Evolutionary conservation across 129 eudicot species (phyloP).

Genomic region (Deinandra increscens): DNA sequence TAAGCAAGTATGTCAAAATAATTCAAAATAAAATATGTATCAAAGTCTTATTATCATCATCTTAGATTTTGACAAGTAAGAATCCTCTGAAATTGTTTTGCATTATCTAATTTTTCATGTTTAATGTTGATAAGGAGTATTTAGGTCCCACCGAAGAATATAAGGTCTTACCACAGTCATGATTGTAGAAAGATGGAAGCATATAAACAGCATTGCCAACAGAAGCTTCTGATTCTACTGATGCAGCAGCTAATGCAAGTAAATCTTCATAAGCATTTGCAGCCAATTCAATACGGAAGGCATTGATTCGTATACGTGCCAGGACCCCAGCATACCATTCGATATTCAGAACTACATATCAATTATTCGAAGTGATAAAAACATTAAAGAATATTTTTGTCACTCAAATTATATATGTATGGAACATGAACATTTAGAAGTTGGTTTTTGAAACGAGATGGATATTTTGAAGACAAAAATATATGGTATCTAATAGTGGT

Average conservation of each 20-base stretch:
- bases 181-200: slow-evolving; percentile 96
- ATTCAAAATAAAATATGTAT: neutral
- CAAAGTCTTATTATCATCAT: neutral
- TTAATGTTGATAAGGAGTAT: neutral
- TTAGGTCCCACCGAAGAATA: neutral
- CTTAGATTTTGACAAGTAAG: neutral
- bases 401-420: neutral
- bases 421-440: neutral
- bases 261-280: slow-evolving; percentile 72
- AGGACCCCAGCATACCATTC: slow-evolving; percentile 78
- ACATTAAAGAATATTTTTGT: neutral
- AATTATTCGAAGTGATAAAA: slow-evolving; percentile 25
- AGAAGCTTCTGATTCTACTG: slow-evolving; percentile 77
- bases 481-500: too few relatives aligned
- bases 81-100: neutral
- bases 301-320: slow-evolving; percentile 87
- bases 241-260: slow-evolving; percentile 68
- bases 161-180: slow-evolving; percentile 77
- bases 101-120: neutral
- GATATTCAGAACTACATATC: slow-evolving; percentile 61
- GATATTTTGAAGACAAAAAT: neutral
- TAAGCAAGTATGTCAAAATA: slow-evolving; percentile 17
- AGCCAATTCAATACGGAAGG: slow-evolving; percentile 84
- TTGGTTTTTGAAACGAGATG: neutral
- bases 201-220: slow-evolving; percentile 90